phyloP scores from a whole-genome alignment of 2,329 filamentous ascomycete species.

The Xylariaceae sp. region DNA sequence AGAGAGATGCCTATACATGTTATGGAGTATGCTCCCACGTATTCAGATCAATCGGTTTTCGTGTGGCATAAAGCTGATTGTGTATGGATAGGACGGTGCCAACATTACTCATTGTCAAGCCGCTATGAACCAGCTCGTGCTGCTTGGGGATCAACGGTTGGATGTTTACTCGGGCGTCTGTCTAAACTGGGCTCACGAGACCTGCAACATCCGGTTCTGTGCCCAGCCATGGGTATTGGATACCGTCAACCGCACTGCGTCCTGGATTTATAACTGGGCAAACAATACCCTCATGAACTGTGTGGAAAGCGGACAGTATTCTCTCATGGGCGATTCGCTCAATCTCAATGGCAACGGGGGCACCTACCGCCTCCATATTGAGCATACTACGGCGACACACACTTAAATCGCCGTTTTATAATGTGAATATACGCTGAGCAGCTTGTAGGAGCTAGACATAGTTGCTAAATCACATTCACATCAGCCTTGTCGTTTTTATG shows the following conservation, averaged over 20 bases:
- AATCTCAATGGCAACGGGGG: slow-evolving; percentile 28
- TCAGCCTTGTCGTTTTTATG: background rate
- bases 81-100: slow-evolving; percentile 12
- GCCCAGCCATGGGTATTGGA: slow-evolving; percentile 24
- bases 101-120: slow-evolving; percentile 24
- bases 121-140: slow-evolving; percentile 22
- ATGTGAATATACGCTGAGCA: background rate
- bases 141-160: slow-evolving; percentile 19
- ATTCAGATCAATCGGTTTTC: background rate
- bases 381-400: slow-evolving; percentile 9
- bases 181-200: slow-evolving; percentile 25
- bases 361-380: slow-evolving; percentile 27
- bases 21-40: slow-evolving; percentile 24
- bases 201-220: slow-evolving; percentile 28
- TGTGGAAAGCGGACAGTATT: slow-evolving; percentile 21
- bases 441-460: background rate
- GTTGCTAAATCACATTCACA: background rate
- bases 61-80: background rate
- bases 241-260: slow-evolving; percentile 26
- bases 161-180: slow-evolving; percentile 25
- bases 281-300: slow-evolving; percentile 24
- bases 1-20: slow-evolving; percentile 29
- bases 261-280: slow-evolving; percentile 26
- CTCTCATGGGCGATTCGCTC: slow-evolving; percentile 24
- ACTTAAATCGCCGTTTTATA: background rate